Base-by-base conservation (phyloP, 1,139 yeast genomes). In the Scheffersomyces illinoinensis region DNA sequence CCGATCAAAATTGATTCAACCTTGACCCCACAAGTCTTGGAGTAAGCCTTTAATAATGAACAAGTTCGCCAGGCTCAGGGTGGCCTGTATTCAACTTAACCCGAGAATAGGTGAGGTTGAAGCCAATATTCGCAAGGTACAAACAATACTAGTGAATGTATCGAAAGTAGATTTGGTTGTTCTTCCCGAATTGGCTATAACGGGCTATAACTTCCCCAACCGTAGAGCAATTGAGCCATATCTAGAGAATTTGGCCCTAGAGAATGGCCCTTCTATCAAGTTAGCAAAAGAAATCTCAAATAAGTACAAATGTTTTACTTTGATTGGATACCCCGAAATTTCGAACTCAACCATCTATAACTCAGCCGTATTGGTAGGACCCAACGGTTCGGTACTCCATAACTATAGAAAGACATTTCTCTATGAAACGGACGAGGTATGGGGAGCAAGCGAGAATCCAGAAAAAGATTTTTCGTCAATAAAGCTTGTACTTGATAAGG, bases 251-350 rank as follows among this genome's bases (percentile, higher is more conserved):
- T 57, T 61, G 3, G 70, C 74, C 58, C 14, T 66, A 59, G 68
- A 76, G 0, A 66, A 52, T 60, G 86, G 87, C 0, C 78, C 80
- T 1, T 78, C 90, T 1, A 78, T 83, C 23, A 69, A 76, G 14
- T 84, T 93, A 76, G 97, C 93, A 0, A 72, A 73, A 50, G 76
- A 77, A 26, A 76, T 87, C 2, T 85, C 95, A 14, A 62, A 67
- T 47, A 72, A 71, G 56, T 81, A 81, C 62, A 69, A 78, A 1
- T 91, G 97, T 69, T 87, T 87, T 68, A 90, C 96, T 0, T 78
- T 93, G 10, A 78, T 91, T 8, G 98, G 98, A 21, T 91, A 90
- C 69, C 98, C 98, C 0, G 97, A 93, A 69, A 68, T 63, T 2
- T 58, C 64, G 5, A 62, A 68, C 2, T 48, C 57, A 23, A 76